phyloP scores from a whole-genome alignment of 495 filamentous ascomycete species.

The Tuber indicum region DNA sequence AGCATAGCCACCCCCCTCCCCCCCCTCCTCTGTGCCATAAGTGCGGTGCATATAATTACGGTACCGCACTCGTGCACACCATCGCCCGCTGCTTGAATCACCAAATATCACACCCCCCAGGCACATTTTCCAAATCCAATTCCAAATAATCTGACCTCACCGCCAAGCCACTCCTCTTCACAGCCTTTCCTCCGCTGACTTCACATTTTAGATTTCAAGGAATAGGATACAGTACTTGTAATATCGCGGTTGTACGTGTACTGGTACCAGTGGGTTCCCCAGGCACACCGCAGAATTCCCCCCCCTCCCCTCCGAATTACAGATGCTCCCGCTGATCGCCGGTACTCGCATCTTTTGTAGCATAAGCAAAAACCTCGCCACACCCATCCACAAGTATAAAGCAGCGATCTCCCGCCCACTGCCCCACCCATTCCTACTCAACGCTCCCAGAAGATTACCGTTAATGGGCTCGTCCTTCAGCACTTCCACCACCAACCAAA shows the following conservation, averaged over 20 bases:
- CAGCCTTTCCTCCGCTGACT: background rate
- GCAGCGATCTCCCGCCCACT: slow-evolving; percentile 5
- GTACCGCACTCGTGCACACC: background rate
- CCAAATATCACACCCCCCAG: background rate
- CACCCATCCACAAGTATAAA: slow-evolving; percentile 14
- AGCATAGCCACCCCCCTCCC: no score
- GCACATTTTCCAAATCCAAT: slow-evolving; percentile 15
- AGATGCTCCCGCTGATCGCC: background rate
- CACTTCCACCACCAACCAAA: slow-evolving; percentile 48
- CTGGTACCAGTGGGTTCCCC: background rate
- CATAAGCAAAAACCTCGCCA: background rate
- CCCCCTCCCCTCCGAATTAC: background rate
- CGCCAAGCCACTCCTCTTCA: slow-evolving; percentile 13
- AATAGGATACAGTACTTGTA: background rate
- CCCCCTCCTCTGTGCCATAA: no score
- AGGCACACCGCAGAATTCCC: background rate
- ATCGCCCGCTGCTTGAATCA: background rate
- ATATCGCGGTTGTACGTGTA: no score
- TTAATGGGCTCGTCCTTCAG: slow-evolving; percentile 72
- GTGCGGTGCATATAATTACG: no score
- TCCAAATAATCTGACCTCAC: slow-evolving; percentile 28
- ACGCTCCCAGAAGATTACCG: slow-evolving; percentile 31
- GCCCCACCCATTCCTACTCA: slow-evolving; percentile 49
- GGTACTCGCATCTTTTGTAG: background rate
- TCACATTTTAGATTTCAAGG: slow-evolving; percentile 8